A percentile compares a stretch with the other conserved stretches of the same genome.
Evolutionary conservation across 768 basidiomycete species (phyloP).

Genomic region (Hygrophorus pudorinus): DNA sequence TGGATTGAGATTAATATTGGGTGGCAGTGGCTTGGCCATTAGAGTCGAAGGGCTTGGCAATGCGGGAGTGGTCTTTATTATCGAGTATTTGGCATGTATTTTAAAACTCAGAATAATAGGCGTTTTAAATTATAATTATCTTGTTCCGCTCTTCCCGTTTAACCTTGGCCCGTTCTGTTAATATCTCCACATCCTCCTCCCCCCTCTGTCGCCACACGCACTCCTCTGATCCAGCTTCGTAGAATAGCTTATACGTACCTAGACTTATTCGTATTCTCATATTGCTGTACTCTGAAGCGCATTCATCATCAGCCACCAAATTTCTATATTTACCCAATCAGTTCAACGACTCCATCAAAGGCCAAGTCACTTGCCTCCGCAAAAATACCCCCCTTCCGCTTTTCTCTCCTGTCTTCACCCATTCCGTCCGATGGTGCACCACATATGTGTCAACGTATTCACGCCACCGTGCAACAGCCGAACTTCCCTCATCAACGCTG

Average conservation of each 20-base stretch:
- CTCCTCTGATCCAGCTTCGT: constrained; percentile 60
- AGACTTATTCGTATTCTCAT: constrained; percentile 46
- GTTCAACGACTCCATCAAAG: background rate
- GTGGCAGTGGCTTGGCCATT: background rate
- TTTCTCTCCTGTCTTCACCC: constrained; percentile 38
- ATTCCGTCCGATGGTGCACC: constrained; percentile 61
- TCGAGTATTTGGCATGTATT: no score
- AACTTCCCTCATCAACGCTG: constrained; percentile 47
- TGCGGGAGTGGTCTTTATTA: background rate
- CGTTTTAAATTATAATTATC: constrained; percentile 11
- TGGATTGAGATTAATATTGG: no score
- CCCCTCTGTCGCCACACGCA: constrained; percentile 31
- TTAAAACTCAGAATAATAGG: no score
- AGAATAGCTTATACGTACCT: constrained; percentile 60
- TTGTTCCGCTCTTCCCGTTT: constrained; percentile 51
- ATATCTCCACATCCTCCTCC: constrained; percentile 21
- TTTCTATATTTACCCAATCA: constrained; percentile 5
- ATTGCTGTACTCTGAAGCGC: constrained; percentile 24
- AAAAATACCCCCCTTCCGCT: constrained; percentile 36
- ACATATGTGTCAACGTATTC: constrained; percentile 70
- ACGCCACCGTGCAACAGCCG: constrained; percentile 49
- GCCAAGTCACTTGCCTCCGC: constrained; percentile 33
- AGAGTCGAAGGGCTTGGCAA: no score
- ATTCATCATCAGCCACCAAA: constrained; percentile 30
- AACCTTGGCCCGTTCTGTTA: constrained; percentile 26